Base-by-base conservation (phyloP, 139 green algal species). In the Micractinium conductrix region DNA sequence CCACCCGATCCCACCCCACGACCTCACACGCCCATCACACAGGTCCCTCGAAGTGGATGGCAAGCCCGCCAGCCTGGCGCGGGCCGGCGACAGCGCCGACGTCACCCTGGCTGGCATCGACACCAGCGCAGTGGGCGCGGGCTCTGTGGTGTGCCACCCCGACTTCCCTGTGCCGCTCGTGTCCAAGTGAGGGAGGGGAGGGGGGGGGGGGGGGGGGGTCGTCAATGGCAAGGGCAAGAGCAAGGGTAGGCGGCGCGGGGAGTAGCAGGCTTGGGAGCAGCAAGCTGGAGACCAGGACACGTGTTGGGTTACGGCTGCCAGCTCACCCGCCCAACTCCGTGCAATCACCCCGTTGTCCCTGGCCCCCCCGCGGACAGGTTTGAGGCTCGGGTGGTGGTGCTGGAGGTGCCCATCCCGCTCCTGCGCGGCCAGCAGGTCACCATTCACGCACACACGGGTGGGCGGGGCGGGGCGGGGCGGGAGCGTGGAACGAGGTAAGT, bases 321-420 rank as follows among this genome's bases (percentile, higher is more conserved):
- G 10, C 38, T n/a, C n/a, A n/a, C n/a, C n/a, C n/a, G n/a, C n/a
- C n/a, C n/a, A n/a, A n/a, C n/a, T n/a, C n/a, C n/a, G n/a, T n/a
- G n/a, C n/a, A n/a, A n/a, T n/a, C n/a, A n/a, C n/a, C n/a, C n/a
- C n/a, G n/a, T n/a, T n/a, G n/a, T n/a, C n/a, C n/a, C n/a, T n/a
- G n/a, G n/a, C n/a, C n/a, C n/a, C n/a, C n/a, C n/a, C n/a, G n/a
- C n/a, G n/a, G 26, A 28, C 75, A 81, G 75, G 75, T 92, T 98
- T 70, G 87, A 95, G 84, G 90, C 90, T 17, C 79, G 88, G 28
- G 68, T 98, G 40, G 81, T 98, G 45, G 92, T 98, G 63, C 92
- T 99, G 53, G 92, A 97, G 28, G 83, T 96, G 28, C 26, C 75
- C 0, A 86, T 97, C 19, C 96, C 96, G 1, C 75, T 99, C n/a